Evolutionary conservation across 1,284 basidiomycete species (phyloP).

Genomic region (Ustilago esculenta): DNA sequence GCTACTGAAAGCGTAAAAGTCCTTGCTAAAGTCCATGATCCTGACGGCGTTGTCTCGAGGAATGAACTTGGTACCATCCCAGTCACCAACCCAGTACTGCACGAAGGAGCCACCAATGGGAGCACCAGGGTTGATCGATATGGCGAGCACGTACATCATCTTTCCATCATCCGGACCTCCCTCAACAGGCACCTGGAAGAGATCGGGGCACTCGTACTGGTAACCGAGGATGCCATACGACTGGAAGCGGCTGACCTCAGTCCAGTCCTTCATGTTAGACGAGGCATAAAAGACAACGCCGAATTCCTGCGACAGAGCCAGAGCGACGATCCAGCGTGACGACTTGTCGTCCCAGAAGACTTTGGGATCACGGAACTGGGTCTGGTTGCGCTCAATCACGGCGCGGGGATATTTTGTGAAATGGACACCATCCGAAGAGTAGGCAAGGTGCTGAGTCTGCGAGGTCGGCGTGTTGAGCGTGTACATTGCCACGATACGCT

Average conservation of each 20-base stretch:
- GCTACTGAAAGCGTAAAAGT: slow-evolving; percentile 69
- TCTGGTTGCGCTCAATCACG: slow-evolving; percentile 63
- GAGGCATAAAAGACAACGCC: slow-evolving; percentile 68
- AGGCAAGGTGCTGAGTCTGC: slow-evolving; percentile 68
- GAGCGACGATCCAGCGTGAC: slow-evolving; percentile 68
- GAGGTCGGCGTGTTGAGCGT: slow-evolving; percentile 67
- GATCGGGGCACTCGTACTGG: slow-evolving; percentile 68
- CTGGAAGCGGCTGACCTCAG: slow-evolving; percentile 65
- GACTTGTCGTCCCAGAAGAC: slow-evolving; percentile 66
- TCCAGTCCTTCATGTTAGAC: slow-evolving; percentile 68
- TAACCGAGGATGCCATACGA: slow-evolving; percentile 63
- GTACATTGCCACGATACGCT: slow-evolving; percentile 69
- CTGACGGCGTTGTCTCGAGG: slow-evolving; percentile 64
- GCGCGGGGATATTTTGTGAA: slow-evolving; percentile 67
- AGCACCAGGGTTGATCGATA: slow-evolving; percentile 60
- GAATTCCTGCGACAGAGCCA: slow-evolving; percentile 67
- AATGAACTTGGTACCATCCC: slow-evolving; percentile 68
- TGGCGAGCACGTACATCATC: slow-evolving; percentile 49
- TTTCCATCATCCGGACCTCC: slow-evolving; percentile 58
- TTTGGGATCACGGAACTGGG: slow-evolving; percentile 69
- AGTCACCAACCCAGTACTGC: slow-evolving; percentile 68
- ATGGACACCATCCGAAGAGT: slow-evolving; percentile 68
- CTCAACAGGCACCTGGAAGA: slow-evolving; percentile 66
- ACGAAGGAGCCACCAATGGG: slow-evolving; percentile 66
- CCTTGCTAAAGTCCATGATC: slow-evolving; percentile 68